Evolutionary conservation across 345 rosid genomes (phyloP).

Genomic region (Citrus hindsii): DNA sequence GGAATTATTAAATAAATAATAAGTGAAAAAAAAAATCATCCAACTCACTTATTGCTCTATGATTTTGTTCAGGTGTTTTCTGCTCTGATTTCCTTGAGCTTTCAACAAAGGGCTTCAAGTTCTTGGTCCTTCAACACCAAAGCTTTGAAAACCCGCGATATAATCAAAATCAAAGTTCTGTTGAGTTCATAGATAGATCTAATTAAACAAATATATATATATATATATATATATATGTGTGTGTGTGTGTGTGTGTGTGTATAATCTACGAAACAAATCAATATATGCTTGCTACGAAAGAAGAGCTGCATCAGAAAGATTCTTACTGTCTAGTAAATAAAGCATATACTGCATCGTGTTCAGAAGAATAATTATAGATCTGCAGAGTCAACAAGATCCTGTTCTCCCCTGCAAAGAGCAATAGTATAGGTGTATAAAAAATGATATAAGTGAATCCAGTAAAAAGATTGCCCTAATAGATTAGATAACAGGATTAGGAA

Average conservation of each 20-base stretch:
- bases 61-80: slow-evolving; percentile 1
- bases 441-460: background rate
- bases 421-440: background rate
- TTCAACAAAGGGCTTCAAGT: background rate
- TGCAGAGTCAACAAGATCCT: slow-evolving; percentile 22
- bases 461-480: background rate
- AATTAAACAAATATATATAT: background rate
- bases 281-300: background rate
- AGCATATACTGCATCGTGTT: background rate
- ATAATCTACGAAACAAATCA: no score
- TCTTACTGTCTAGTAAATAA: background rate
- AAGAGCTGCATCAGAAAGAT: background rate
- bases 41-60: slow-evolving; percentile 1
- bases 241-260: no score
- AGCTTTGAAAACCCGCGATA: slow-evolving; percentile 7
- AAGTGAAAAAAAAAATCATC: background rate
- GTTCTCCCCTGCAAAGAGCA: background rate
- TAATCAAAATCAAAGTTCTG: slow-evolving; percentile 18
- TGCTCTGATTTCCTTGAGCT: background rate
- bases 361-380: slow-evolving; percentile 37
- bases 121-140: background rate
- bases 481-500: background rate
- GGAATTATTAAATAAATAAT: background rate
- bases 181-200: slow-evolving; percentile 13
- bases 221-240: no score